Base-by-base conservation (phyloP, 2,329 filamentous ascomycete species). In the Arthroderma sp. region DNA sequence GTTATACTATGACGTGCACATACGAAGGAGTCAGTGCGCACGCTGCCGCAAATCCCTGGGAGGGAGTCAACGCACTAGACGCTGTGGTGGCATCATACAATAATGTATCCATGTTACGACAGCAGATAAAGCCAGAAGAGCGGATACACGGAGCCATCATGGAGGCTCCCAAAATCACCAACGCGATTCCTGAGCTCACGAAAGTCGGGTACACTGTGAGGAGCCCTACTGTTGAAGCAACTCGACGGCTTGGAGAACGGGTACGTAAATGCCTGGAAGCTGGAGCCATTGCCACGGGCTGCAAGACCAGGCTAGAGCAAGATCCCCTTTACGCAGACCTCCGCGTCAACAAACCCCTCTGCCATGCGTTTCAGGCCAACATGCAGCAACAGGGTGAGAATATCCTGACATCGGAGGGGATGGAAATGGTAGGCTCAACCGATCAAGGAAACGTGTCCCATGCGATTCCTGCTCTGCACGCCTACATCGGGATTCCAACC, bases 51-150 rank as follows among this genome's bases (percentile, higher is more conserved):
- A 73, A 66, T n/a, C 80, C 79, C 0, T 81, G 78, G 78, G 68
- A 77, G 7, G 80, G 80, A 0, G 72, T 76, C 60, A 82, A 82
- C 63, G 79, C 80, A 0, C 71, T 81, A 0, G 80, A 82, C 60
- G 79, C 79, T 0, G 66, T 79, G 4, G 69, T 81, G 2, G 70
- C 71, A 1, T 74, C 66, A 9, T 71, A 71, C 59, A 65, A 64
- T 55, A 65, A 62, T 38, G 64, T 82, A 5, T 76, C 75, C 0
- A 70, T 77, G 2, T 69, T 82, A 4, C 73, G 80, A 1, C 79
- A 81, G 65, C 79, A 82, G 63, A 74, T 77, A 2, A 71, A 73
- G 58, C 75, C 78, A 0, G 73, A 73, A n/a, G 71, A 77, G 56
- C 72, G 76, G 38, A 70, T 79, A 13, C 74, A 79, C 56, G 71